A percentile compares a stretch with the other conserved stretches of the same genome.
Conservation (phyloP, 768 basidiomycete species). For the Leucocoprinus sp. region DNA sequence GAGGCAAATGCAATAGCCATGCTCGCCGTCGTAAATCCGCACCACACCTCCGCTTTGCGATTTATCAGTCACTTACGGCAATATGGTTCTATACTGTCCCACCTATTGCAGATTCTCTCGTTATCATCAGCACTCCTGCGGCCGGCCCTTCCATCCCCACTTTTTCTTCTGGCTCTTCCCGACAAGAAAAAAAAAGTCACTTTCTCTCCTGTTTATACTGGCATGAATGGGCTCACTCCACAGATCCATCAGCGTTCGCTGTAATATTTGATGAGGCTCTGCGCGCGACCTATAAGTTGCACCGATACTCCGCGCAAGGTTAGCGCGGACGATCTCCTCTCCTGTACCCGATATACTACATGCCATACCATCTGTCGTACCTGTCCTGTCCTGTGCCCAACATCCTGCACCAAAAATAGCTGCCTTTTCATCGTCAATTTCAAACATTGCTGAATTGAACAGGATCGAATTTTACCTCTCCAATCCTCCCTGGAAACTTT, state of each 20-base stretch:
- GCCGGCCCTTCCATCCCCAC: constrained; percentile 39
- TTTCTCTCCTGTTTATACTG: constrained; percentile 1
- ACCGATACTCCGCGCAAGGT: constrained; percentile 48
- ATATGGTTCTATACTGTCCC: constrained; percentile 6
- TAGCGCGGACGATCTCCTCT: constrained; percentile 55
- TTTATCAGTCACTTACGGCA: not conserved
- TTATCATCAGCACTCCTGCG: constrained; percentile 57
- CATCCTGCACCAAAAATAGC: constrained; percentile 70
- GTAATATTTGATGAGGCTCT: constrained; percentile 52
- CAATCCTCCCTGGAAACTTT: constrained; percentile 65
- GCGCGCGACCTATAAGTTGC: constrained; percentile 19
- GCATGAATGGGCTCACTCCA: constrained; percentile 47
- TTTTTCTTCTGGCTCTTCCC: constrained; percentile 25
- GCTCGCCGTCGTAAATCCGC: constrained; percentile 74
- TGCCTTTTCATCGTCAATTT: constrained; percentile 33
- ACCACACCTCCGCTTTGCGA: constrained; percentile 61
- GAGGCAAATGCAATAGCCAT: constrained; percentile 76
- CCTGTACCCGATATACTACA: constrained; percentile 78
- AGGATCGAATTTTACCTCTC: constrained; percentile 43
- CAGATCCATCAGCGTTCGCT: constrained; percentile 35
- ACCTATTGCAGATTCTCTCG: constrained; percentile 29
- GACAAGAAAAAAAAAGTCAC: constrained; percentile 4
- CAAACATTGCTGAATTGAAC: constrained; percentile 13
- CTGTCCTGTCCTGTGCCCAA: constrained; percentile 44
- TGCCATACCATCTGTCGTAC: constrained; percentile 33